Evolutionary conservation across 768 basidiomycete genomes (phyloP).

Genomic region (Boletus tomentosulus): DNA sequence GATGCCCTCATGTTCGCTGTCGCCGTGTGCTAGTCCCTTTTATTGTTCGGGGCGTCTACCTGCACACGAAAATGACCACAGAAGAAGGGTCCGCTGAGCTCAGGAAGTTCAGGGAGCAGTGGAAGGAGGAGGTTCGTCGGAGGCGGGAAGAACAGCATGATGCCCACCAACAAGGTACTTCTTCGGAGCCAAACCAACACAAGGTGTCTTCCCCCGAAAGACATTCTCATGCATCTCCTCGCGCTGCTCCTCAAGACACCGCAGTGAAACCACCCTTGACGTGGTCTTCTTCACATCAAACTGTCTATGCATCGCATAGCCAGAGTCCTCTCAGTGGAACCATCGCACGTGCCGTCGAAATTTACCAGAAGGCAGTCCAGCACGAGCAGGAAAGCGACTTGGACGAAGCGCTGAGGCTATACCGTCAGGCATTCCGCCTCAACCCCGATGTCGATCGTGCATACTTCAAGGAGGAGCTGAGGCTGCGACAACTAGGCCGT

Average conservation of each 20-base stretch:
- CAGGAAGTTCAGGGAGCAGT: slow-evolving; percentile 63
- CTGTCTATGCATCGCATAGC: slow-evolving; percentile 22
- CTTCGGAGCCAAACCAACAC: neutral
- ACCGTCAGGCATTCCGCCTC: slow-evolving; percentile 76
- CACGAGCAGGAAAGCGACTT: slow-evolving; percentile 71
- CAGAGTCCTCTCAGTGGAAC: slow-evolving; percentile 30
- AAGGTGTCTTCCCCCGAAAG: slow-evolving; percentile 6
- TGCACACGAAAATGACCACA: neutral
- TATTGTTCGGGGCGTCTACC: no score
- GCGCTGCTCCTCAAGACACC: neutral
- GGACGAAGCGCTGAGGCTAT: slow-evolving; percentile 71
- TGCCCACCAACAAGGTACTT: slow-evolving; percentile 1
- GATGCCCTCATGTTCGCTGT: neutral
- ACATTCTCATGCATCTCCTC: slow-evolving; percentile 1
- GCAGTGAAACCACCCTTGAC: slow-evolving; percentile 8
- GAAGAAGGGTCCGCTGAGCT: slow-evolving; percentile 59
- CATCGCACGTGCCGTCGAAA: slow-evolving; percentile 50
- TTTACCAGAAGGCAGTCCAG: slow-evolving; percentile 68
- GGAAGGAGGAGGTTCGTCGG: slow-evolving; percentile 60
- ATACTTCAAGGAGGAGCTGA: slow-evolving; percentile 56
- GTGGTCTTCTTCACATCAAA: slow-evolving; percentile 10
- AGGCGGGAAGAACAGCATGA: slow-evolving; percentile 15
- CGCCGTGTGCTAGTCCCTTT: no score
- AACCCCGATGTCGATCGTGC: slow-evolving; percentile 72
- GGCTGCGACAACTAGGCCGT: slow-evolving; percentile 11